These are phyloP conservation scores for Hyparrhenia diplandra DNA, from an alignment of 176 grass and related monocot genomes.

Conservation along the genomic window DNA sequence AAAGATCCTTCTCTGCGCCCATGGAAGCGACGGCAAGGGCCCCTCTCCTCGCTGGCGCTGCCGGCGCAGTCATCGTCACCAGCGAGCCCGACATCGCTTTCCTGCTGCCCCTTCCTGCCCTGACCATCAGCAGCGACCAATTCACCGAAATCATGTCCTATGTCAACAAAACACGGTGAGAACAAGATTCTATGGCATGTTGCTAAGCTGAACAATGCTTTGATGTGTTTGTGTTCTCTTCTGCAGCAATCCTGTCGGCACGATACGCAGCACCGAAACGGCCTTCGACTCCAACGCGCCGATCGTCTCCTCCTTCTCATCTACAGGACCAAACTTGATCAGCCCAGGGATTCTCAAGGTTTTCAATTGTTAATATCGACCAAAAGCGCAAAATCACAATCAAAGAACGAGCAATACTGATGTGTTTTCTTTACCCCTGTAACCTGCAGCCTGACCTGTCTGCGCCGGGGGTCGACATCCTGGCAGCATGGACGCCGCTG, in stretches of 20 bases:
- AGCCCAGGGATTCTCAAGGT: constrained; percentile 50
- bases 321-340: constrained; percentile 45
- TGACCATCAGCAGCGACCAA: background rate
- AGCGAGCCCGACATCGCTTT: background rate
- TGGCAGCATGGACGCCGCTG: constrained; percentile 37
- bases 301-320: constrained; percentile 31
- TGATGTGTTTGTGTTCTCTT: background rate
- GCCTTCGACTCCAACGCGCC: constrained; percentile 25
- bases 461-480: constrained; percentile 44
- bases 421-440: no score
- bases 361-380: no score
- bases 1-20: constrained; percentile 1
- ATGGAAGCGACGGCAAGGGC: background rate
- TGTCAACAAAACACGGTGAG: constrained; percentile 4
- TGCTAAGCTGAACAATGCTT: background rate
- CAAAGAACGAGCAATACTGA: background rate
- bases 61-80: background rate
- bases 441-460: constrained; percentile 55
- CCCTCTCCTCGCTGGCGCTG: background rate
- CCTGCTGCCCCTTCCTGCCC: background rate
- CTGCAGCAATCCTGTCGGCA: constrained; percentile 32
- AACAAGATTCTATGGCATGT: no score
- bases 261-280: constrained; percentile 11
- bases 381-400: no score
- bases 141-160: background rate